These are phyloP conservation scores for Capsicum chinense DNA, from an alignment of 257 asterid genomes.

Conservation along the genomic window DNA sequence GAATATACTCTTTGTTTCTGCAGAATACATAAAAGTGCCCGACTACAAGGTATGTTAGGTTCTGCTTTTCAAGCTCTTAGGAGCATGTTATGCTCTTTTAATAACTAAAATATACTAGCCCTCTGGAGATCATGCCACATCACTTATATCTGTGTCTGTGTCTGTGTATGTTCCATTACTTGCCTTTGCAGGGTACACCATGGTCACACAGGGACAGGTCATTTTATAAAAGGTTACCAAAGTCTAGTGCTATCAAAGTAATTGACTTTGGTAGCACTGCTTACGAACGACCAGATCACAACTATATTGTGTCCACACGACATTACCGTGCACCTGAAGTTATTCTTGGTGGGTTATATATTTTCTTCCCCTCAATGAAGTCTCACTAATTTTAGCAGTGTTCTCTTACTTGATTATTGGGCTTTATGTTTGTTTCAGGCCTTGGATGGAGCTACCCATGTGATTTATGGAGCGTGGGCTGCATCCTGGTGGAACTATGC, in stretches of 20 bases:
- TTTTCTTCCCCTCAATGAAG: slow-evolving; percentile 4
- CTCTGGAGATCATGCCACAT: slow-evolving; percentile 16
- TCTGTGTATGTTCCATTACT: slow-evolving; percentile 4
- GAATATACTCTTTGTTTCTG: slow-evolving; percentile 58
- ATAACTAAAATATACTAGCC: not conserved
- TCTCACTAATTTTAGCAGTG: slow-evolving; percentile 20
- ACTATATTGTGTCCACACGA: slow-evolving; percentile 57
- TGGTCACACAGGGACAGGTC: slow-evolving; percentile 50
- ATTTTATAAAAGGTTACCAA: slow-evolving; percentile 50
- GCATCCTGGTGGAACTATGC: slow-evolving; percentile 59
- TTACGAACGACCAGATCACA: slow-evolving; percentile 55
- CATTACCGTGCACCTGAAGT: slow-evolving; percentile 62
- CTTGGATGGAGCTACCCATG: slow-evolving; percentile 64
- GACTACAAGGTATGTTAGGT: slow-evolving; percentile 47
- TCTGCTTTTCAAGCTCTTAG: slow-evolving; percentile 24
- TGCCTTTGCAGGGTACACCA: slow-evolving; percentile 47
- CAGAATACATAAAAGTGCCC: slow-evolving; percentile 52
- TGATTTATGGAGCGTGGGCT: slow-evolving; percentile 62
- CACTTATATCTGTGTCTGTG: slow-evolving; percentile 22
- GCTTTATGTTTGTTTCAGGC: slow-evolving; percentile 36
- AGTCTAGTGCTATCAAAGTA: slow-evolving; percentile 59
- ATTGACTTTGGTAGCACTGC: slow-evolving; percentile 63
- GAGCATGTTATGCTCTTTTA: not conserved
- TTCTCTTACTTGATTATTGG: slow-evolving; percentile 23
- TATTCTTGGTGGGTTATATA: slow-evolving; percentile 38